phyloP scores from a whole-genome alignment of 179 eudicot genomes.

The Pouteria campechiana region DNA sequence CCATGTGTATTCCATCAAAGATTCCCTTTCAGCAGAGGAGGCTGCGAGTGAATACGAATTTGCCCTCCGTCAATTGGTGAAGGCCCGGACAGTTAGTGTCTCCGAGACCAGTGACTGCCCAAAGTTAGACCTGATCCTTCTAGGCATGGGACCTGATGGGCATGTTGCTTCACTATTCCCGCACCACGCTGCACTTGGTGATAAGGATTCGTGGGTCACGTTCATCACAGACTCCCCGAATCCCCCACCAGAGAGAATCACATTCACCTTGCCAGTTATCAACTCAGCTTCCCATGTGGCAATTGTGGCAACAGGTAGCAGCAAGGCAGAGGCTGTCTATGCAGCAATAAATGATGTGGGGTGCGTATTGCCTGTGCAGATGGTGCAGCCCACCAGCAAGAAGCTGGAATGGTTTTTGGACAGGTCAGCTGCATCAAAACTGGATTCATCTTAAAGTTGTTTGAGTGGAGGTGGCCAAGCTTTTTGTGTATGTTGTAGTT shows the following conservation, averaged over 20 bases:
- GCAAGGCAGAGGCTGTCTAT: conserved; percentile 58
- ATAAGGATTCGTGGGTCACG: conserved; percentile 68
- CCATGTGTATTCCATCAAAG: conserved; percentile 76
- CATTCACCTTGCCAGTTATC: conserved; percentile 83
- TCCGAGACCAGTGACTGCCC: conserved; percentile 77
- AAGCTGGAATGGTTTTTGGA: conserved; percentile 88
- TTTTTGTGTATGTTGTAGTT: no score
- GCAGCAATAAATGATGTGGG: conserved; percentile 35
- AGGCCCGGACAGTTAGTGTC: conserved; percentile 56
- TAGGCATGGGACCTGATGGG: conserved; percentile 87
- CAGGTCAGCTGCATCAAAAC: conserved; percentile 58
- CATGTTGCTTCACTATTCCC: conserved; percentile 91
- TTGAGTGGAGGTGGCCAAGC: no score
- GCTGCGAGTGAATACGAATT: conserved; percentile 80
- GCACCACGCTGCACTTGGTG: conserved; percentile 40
- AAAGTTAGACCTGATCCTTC: conserved; percentile 84
- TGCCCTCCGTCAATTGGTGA: conserved; percentile 68
- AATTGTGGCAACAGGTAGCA: conserved; percentile 52
- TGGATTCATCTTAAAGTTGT: no score
- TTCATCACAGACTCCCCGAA: conserved; percentile 75
- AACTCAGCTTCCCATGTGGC: conserved; percentile 77
- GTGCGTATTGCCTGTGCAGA: conserved; percentile 51
- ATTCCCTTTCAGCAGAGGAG: conserved; percentile 66
- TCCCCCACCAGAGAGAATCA: conserved; percentile 88
- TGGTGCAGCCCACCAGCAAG: conserved; percentile 59